Base-by-base conservation (phyloP, 1,284 basidiomycete genomes). In the Cutaneotrichosporon sp. region DNA sequence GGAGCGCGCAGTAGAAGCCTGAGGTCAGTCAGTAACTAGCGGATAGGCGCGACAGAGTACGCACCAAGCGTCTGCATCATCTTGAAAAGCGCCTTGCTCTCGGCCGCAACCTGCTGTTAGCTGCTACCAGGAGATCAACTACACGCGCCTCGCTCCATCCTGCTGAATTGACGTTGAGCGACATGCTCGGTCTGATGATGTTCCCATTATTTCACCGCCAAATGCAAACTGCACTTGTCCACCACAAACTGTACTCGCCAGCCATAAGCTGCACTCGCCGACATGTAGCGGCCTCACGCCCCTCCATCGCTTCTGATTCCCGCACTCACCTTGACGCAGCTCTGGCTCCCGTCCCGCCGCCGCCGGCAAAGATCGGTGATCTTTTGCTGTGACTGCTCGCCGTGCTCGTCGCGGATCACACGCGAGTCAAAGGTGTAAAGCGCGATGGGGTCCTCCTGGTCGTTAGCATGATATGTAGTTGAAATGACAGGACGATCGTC, bases 1-100 rank as follows among this genome's bases (percentile, higher is more conserved):
- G 89, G 40, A 90, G 77, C 4, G 86, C 85, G 75, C 88, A 91
- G 81, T 86, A 91, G 81, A 90, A 90, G 21, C 87, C 88, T 71
- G 83, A 79, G 18, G 46, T 47, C 21, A 18, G 46, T 47, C 21
- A 18, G 52, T 13, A 34, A 55, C 26, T 4, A 34, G 32, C 40
- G 22, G n/a, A 18, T 42, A 47, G n/a, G 32, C 7, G 34, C 11
- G 6, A 49, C 32, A 22, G n/a, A 5, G 21, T 31, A 58, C 69
- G 62, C 58, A 63, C 69, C 66, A 32, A 73, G 62, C 5, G 74
- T 42, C 65, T 90, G 90, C 89, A 92, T 91, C 62, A 88, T 86
- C 76, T 86, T 83, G 78, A 91, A 90, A 62, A 91, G 75, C 58
- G 83, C 81, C 69, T 84, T 89, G 30, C 87, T 86, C 62, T 87